Conservation (phyloP, 371 early-diverging fungal genomes). For the Zopfochytrium polystomum region DNA sequence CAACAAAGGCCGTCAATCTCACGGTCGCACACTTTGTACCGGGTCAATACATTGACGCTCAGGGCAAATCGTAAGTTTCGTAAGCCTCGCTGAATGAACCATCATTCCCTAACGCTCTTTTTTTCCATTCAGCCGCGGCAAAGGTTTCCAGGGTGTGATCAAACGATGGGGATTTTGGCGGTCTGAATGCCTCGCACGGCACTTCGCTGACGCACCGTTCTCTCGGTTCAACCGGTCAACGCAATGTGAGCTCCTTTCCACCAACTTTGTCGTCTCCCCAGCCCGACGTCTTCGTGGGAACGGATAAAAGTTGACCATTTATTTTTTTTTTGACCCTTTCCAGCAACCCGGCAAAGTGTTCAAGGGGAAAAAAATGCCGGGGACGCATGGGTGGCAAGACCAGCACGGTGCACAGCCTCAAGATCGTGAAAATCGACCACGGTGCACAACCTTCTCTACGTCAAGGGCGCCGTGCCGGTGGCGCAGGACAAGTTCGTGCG, state of each 20-base stretch:
- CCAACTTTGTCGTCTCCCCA: too few species aligned
- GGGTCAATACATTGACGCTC: conserved; percentile 92
- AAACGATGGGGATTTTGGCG: conserved; percentile 93
- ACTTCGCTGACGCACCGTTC: conserved; percentile 87
- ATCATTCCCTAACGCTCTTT: too few species aligned
- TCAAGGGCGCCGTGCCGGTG: conserved; percentile 91
- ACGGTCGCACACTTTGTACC: conserved; percentile 86
- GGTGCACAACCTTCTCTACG: conserved; percentile 76
- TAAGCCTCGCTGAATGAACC: background rate
- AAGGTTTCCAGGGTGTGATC: conserved; percentile 97
- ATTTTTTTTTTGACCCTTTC: too few species aligned
- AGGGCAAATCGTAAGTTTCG: conserved; percentile 68
- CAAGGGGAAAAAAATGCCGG: conserved; percentile 97
- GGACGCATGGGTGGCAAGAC: conserved; percentile 90
- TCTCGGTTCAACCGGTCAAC: conserved; percentile 91
- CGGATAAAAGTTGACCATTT: too few species aligned
- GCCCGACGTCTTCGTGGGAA: too few species aligned
- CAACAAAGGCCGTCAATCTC: conserved; percentile 58
- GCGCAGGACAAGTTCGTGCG: conserved; percentile 77
- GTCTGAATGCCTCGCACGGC: conserved; percentile 93
- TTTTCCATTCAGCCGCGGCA: conserved; percentile 77
- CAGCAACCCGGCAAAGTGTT: conserved; percentile 93
- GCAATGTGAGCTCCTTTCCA: too few species aligned
- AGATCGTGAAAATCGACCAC: conserved; percentile 87
- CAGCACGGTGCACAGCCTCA: conserved; percentile 74